A percentile compares a stretch with the other conserved stretches of the same genome.
Conservation (phyloP, 805 yeast genomes). For the Hanseniaspora mollemarum region DNA sequence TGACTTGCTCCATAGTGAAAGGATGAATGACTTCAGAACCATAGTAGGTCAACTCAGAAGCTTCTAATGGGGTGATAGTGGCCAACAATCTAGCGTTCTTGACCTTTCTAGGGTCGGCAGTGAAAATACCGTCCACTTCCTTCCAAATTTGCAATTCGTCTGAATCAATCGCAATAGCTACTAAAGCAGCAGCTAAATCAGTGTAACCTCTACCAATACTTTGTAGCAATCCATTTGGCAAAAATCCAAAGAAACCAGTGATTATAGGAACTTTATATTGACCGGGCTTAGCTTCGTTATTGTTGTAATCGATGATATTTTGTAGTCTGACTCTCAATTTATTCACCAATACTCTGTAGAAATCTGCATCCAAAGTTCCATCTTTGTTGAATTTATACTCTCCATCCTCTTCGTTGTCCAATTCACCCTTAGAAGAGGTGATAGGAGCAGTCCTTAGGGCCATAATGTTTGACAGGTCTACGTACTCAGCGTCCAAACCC, state of each 20-base stretch:
- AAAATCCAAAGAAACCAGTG: constrained; percentile 89
- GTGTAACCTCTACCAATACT: constrained; percentile 97
- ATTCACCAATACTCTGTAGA: constrained; percentile 46
- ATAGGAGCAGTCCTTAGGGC: constrained; percentile 31
- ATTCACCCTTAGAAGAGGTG: constrained; percentile 6
- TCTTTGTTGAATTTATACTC: constrained; percentile 27
- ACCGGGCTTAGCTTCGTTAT: constrained; percentile 16
- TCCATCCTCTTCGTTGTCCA: constrained; percentile 17
- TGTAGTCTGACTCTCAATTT: constrained; percentile 42
- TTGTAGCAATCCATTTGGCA: constrained; percentile 89
- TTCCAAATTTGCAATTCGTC: constrained; percentile 97
- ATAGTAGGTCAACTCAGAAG: constrained; percentile 93
- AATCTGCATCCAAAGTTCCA: constrained; percentile 51
- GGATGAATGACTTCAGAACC: constrained; percentile 98
- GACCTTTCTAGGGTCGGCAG: constrained; percentile 96
- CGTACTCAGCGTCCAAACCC: constrained; percentile 65
- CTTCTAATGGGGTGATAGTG: constrained; percentile 95
- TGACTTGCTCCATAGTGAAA: constrained; percentile 98
- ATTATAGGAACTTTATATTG: constrained; percentile 63
- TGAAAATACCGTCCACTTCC: constrained; percentile 96
- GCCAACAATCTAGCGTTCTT: constrained; percentile 73
- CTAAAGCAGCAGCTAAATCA: constrained; percentile 90
- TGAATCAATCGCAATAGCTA: constrained; percentile 85
- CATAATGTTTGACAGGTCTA: constrained; percentile 66
- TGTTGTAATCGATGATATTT: constrained; percentile 31